A percentile compares a stretch with the other conserved stretches of the same genome.
phyloP scores from a whole-genome alignment of 2,329 filamentous ascomycete species.

The Blumeria hordei region DNA sequence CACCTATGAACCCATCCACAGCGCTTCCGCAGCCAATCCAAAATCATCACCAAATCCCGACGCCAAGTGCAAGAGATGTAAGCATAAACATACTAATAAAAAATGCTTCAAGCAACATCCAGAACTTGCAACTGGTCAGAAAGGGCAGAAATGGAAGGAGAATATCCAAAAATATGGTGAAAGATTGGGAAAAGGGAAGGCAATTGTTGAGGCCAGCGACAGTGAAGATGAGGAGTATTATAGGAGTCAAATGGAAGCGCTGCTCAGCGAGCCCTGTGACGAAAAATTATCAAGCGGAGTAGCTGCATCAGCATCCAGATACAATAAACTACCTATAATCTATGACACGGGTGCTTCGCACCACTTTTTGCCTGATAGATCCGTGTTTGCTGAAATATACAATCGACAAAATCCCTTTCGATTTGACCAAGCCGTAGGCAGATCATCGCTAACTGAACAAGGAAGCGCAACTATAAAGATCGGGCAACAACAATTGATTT shows the following conservation, averaged over 20 bases:
- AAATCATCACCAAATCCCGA: not conserved
- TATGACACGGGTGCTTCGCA: constrained; percentile 1
- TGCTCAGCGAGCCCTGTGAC: too few species aligned
- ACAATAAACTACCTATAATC: not conserved
- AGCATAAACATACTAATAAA: not conserved
- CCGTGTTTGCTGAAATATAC: not conserved
- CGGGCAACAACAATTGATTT: too few species aligned
- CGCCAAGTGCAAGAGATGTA: not conserved
- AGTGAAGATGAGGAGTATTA: too few species aligned
- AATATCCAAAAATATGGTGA: too few species aligned
- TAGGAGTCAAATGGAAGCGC: too few species aligned
- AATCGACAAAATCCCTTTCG: not conserved
- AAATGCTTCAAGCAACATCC: not conserved
- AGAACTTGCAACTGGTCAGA: not conserved
- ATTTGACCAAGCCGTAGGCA: not conserved
- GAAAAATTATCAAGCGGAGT: too few species aligned
- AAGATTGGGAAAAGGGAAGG: too few species aligned
- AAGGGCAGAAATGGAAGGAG: not conserved
- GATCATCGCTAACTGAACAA: not conserved
- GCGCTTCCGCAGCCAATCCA: too few species aligned
- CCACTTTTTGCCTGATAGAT: not conserved
- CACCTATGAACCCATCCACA: too few species aligned
- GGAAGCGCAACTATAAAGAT: not conserved
- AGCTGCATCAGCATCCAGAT: too few species aligned
- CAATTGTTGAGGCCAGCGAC: too few species aligned